Evolutionary conservation across 768 basidiomycete genomes (phyloP).

Genomic region (Pisolithus albus): DNA sequence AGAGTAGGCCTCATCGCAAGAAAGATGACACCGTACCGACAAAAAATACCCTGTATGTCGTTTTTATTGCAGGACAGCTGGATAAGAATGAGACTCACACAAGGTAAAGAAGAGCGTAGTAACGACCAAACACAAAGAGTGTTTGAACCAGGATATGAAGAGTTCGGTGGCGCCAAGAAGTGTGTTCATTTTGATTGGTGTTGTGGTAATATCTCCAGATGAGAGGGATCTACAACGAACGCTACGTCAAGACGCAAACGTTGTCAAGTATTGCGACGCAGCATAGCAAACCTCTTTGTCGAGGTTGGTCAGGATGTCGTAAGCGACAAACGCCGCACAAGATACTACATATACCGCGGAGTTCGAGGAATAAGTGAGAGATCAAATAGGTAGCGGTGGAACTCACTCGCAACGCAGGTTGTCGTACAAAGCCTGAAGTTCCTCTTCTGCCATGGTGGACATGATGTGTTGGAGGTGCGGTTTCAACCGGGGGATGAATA

Average conservation of each 20-base stretch:
- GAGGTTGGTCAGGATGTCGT: slow-evolving; percentile 13
- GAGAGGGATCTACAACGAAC: slow-evolving; percentile 7
- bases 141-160: slow-evolving; percentile 8
- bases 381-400: not conserved
- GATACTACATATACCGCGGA: not conserved
- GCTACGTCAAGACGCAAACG: not conserved
- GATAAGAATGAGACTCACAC: slow-evolving; percentile 3
- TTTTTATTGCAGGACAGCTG: too few relatives aligned
- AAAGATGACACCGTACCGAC: too few relatives aligned
- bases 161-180: not conserved
- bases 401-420: not conserved
- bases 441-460: not conserved
- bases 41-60: too few relatives aligned
- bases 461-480: not conserved
- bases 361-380: not conserved
- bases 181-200: not conserved
- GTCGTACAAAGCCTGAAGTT: not conserved
- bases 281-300: slow-evolving; percentile 9
- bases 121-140: slow-evolving; percentile 19
- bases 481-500: too few relatives aligned
- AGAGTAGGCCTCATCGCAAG: not conserved
- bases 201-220: slow-evolving; percentile 10
- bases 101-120: slow-evolving; percentile 20
- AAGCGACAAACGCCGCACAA: not conserved
- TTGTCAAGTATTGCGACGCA: not conserved